Evolutionary conservation across 2,329 filamentous ascomycete species (phyloP), one percentile per base, ranked within the genome.

Genomic region (Monosporascus sp.): DNA sequence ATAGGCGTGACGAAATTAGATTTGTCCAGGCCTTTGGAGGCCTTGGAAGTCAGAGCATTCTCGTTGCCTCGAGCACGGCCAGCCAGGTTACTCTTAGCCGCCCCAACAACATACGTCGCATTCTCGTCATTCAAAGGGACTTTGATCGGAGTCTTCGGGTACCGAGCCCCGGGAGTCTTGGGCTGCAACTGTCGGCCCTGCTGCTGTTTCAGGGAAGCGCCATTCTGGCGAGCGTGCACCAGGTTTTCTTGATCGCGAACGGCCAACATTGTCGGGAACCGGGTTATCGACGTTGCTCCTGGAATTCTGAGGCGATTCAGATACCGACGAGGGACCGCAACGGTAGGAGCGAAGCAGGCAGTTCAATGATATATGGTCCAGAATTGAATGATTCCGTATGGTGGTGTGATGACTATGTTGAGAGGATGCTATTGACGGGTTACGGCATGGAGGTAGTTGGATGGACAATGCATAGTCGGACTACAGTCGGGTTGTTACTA

Each of bases 201-300:
- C 61, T 91, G 87, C 66, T 78, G 85, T 71, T 96, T 96, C 17
- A 83, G 78, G 15, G 85, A 82, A 24, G 85, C 85, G 49, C 78
- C 81, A 55, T 85, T 80, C 68, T 91, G 89, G 68, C 88, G 88
- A 60, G 79, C 81, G 68, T 90, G 85, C 64, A 90, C 82, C 70
- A 90, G 74, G 72, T 97, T 97, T 72, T 97, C 92, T 74, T 96
- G 91, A 71, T 96, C 89, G 63, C 85, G 82, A 66, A 87, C 79
- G 56, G 89, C 88, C 68, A 91, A 78, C 90, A 92, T 96, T 55
- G 57, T 35, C 31, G 4, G 31, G 31, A 14, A 35, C 0, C 5
- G 31, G 31, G 31, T 35, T 35, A 35, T 35, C 11, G 31, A 35
- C 11, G 11, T 9, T 5, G 11, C 9, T 5, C 31, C 3, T 9